A percentile compares a stretch with the other conserved stretches of the same genome.
These are phyloP conservation scores for Fusarium burgessii DNA, from an alignment of 2,329 filamentous ascomycete species.

Conservation along the genomic window DNA sequence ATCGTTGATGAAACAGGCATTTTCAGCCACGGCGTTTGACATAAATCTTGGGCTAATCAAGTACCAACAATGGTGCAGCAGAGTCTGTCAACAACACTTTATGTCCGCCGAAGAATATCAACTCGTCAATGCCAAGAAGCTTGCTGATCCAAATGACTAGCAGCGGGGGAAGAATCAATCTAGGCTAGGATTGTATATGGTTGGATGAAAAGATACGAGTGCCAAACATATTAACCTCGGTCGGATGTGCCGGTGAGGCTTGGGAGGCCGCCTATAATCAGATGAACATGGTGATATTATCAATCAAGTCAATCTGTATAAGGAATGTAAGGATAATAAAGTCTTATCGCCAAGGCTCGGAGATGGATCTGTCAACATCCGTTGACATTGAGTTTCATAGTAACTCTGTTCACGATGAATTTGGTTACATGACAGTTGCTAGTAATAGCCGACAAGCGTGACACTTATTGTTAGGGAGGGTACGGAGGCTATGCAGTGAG, in stretches of 20 bases:
- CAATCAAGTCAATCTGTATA: background rate
- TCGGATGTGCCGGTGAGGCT: conserved; percentile 23
- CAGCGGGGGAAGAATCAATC: conserved; percentile 6
- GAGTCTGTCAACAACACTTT: background rate
- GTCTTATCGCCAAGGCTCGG: background rate
- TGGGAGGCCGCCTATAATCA: conserved; percentile 11
- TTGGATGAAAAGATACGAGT: conserved; percentile 20
- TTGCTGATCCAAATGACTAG: conserved; percentile 18
- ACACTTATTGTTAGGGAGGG: conserved; percentile 22
- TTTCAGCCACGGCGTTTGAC: conserved; percentile 5
- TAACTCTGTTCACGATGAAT: conserved; percentile 2
- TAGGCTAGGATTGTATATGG: conserved; percentile 10
- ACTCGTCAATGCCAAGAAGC: conserved; percentile 30
- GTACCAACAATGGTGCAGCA: background rate
- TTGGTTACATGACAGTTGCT: background rate
- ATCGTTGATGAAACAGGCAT: conserved; percentile 1
- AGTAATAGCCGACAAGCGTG: conserved; percentile 1
- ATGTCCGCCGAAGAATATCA: conserved; percentile 7
- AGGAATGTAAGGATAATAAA: background rate
- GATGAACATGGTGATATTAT: background rate
- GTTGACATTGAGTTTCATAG: conserved; percentile 10
- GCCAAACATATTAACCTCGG: conserved; percentile 21
- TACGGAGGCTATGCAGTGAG: conserved; percentile 34
- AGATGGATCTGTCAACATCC: conserved; percentile 12
- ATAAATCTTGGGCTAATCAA: background rate